Evolutionary conservation across 2,329 filamentous ascomycete species (phyloP).

Genomic region (Monascus ruber): DNA sequence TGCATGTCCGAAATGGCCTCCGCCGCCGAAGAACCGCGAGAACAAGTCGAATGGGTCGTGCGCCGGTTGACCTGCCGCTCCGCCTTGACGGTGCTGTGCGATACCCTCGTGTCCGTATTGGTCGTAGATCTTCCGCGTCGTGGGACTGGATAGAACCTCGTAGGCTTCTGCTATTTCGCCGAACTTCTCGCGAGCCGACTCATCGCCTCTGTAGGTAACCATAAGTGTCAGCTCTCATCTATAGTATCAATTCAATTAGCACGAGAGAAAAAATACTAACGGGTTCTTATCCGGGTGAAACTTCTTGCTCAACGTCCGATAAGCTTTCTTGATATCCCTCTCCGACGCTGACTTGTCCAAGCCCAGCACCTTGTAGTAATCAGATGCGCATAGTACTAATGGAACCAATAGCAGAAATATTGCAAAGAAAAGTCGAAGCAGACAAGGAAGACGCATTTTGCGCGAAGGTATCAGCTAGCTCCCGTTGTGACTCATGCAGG

Average conservation of each 20-base stretch:
- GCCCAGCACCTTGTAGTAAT: constrained; percentile 60
- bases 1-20: constrained; percentile 66
- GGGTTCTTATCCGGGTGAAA: constrained; percentile 98
- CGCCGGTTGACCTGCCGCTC: constrained; percentile 42
- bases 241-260: not conserved
- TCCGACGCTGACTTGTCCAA: constrained; percentile 70
- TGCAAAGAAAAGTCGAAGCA: constrained; percentile 19
- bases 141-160: constrained; percentile 70
- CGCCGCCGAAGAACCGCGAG: constrained; percentile 89
- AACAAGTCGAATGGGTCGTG: constrained; percentile 96
- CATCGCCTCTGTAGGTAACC: constrained; percentile 50
- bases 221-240: constrained; percentile 1
- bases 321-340: constrained; percentile 85
- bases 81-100: constrained; percentile 66
- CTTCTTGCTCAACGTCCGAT: constrained; percentile 84
- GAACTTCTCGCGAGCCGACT: constrained; percentile 77
- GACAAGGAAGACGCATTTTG: constrained; percentile 17
- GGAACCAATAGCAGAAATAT: constrained; percentile 27
- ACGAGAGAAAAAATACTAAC: constrained; percentile 40
- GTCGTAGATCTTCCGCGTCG: constrained; percentile 83
- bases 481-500: not conserved
- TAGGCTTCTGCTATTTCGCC: constrained; percentile 92
- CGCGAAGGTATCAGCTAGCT: not conserved
- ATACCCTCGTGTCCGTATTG: constrained; percentile 86
- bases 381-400: constrained; percentile 31